Evolutionary conservation across 441 rosid genomes (phyloP), one percentile per base, ranked within the genome.

Genomic region (Francoa sonchifolia): DNA sequence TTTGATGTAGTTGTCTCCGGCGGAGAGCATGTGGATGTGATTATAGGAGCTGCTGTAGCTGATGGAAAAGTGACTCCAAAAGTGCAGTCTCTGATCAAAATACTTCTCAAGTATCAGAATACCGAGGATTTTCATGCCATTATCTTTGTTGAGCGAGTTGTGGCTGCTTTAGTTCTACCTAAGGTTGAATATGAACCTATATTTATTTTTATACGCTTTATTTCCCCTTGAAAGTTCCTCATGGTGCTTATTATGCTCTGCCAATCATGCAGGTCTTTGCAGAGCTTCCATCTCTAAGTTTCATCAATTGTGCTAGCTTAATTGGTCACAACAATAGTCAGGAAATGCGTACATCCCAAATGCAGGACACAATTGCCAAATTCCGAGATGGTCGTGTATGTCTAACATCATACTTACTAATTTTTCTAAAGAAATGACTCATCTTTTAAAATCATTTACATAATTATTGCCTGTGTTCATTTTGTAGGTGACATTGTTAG

Each of bases 1-100:
- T 59, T 30, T 65, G 58, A 12, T 59, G n/a, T 55, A 92, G 99
- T 79, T 65, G 99, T 81, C 52, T 92, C 99, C 43, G 90, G 95
- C n/a, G 99, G 99, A 35, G 99, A 92, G 62, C 99, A 92, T 32
- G 92, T 92, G 50, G 99, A 92, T 62, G 82, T 69, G 63, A 67
- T 83, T 33, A 86, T 86, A 54, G 99, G 99, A 42, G 95, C 95
- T 18, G 96, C 96, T 42, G 99, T 92, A 48, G 99, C 99, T 64
- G 99, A 92, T 64, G 99, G 96, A 58, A 86, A 92, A 62, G 99
- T 92, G 65, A 86, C 99, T 32, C 99, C 99, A 10, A 92, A 92
- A 67, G 99, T 92, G 53, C 99, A 86, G 41, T 83, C 95, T 3
- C 33, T 92, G 50, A 69, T 86, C 47, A 92, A 92, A 61, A 63